Percentiles rank a stretch among this genome's conserved stretches.
phyloP scores from a whole-genome alignment of 2,329 filamentous ascomycete species.

The Penicillium psychrosexuale region DNA sequence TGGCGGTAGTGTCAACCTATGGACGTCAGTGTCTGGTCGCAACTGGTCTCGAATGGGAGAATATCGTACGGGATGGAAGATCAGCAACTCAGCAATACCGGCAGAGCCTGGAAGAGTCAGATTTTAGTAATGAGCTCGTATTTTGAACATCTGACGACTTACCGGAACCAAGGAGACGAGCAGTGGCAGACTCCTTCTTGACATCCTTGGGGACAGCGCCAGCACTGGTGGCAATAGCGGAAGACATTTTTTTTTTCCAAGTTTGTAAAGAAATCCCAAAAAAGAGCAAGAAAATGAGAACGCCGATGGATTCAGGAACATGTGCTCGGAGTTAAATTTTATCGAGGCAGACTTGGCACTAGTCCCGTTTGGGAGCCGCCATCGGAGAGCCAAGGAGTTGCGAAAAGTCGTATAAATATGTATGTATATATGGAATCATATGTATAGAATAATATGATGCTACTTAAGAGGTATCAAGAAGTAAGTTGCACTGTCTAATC shows the following conservation, averaged over 20 bases:
- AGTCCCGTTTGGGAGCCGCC: slow-evolving; percentile 23
- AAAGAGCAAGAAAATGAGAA: slow-evolving; percentile 12
- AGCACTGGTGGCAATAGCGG: slow-evolving; percentile 41
- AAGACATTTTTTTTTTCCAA: slow-evolving; percentile 53
- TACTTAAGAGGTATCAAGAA: not conserved
- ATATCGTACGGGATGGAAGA: slow-evolving; percentile 78
- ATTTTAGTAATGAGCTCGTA: slow-evolving; percentile 9
- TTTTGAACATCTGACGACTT: slow-evolving; percentile 24
- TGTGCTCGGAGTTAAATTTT: slow-evolving; percentile 23
- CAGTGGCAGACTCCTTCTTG: slow-evolving; percentile 85
- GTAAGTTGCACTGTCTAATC: not conserved
- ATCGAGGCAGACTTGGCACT: slow-evolving; percentile 20
- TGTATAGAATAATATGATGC: not conserved
- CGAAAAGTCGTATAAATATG: not conserved
- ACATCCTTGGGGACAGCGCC: slow-evolving; percentile 56
- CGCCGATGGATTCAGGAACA: slow-evolving; percentile 18
- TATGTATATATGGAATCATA: not conserved
- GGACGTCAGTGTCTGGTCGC: slow-evolving; percentile 21
- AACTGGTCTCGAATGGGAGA: not conserved
- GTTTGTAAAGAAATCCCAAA: not conserved
- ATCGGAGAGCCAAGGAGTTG: slow-evolving; percentile 17
- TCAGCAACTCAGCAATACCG: slow-evolving; percentile 85
- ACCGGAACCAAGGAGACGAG: slow-evolving; percentile 91
- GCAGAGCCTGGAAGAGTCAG: slow-evolving; percentile 64
- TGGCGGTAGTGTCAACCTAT: slow-evolving; percentile 95